phyloP scores from a whole-genome alignment of 129 eudicot genomes.

The Pseudognaphalium luteoalbum region DNA sequence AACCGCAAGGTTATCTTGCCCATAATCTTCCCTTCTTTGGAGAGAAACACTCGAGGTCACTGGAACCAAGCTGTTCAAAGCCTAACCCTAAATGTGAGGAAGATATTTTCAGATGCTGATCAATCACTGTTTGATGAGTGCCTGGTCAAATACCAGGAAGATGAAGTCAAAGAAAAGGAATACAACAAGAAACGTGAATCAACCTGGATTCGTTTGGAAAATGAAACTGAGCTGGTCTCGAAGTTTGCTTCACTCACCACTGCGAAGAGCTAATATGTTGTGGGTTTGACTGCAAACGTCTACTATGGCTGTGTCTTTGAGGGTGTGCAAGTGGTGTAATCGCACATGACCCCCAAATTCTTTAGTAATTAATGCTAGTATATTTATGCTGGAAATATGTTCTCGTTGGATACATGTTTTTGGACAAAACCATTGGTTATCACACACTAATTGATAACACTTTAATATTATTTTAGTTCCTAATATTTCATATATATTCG shows the following conservation, averaged over 20 bases:
- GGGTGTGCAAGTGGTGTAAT: background rate
- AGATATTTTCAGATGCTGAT: conserved; percentile 56
- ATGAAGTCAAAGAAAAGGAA: conserved; percentile 53
- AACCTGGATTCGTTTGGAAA: conserved; percentile 50
- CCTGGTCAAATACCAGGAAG: conserved; percentile 51
- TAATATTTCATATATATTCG: background rate
- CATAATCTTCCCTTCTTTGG: conserved; percentile 59
- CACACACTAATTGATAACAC: background rate
- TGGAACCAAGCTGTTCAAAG: conserved; percentile 83
- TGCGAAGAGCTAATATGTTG: conserved; percentile 33
- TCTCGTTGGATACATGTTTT: background rate
- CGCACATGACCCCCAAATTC: background rate
- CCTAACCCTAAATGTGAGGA: conserved; percentile 60
- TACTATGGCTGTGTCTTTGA: background rate
- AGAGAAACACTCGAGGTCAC: conserved; percentile 54
- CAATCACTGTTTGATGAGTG: conserved; percentile 64
- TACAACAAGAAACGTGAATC: conserved; percentile 47
- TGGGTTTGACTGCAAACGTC: background rate
- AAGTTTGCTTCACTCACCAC: conserved; percentile 31
- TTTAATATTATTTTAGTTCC: background rate
- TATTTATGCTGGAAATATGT: background rate
- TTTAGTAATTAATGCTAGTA: background rate
- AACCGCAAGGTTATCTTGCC: conserved; percentile 64
- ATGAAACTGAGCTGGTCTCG: conserved; percentile 43
- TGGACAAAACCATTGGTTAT: background rate